phyloP scores from a whole-genome alignment of 2,329 filamentous ascomycete genomes.

The Mycosphaerella sp. region DNA sequence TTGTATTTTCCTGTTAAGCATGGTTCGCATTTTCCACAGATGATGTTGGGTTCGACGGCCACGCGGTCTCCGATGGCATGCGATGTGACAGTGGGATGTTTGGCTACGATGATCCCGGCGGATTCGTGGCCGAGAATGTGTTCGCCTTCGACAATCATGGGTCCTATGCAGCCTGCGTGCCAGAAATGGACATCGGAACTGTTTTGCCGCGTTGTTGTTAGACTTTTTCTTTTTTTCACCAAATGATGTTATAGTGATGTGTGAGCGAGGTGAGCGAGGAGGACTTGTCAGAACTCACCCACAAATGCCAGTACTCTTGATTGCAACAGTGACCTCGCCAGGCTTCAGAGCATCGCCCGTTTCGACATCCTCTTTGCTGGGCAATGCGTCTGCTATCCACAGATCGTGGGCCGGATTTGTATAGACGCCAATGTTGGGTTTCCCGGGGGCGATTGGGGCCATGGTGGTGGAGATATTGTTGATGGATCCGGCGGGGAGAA shows the following conservation, averaged over 20 bases:
- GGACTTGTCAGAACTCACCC: conserved; percentile 51
- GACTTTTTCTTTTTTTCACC: too few species aligned
- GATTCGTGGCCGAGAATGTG: conserved; percentile 96
- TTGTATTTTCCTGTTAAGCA: conserved; percentile 93
- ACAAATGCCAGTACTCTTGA: conserved; percentile 95
- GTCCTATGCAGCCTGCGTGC: conserved; percentile 90
- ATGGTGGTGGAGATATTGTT: conserved; percentile 19
- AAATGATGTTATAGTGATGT: neutral
- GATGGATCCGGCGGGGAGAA: neutral
- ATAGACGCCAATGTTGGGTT: conserved; percentile 92
- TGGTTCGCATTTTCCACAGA: conserved; percentile 84
- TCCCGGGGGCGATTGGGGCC: conserved; percentile 46
- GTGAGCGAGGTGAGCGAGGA: neutral
- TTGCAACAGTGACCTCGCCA: conserved; percentile 79
- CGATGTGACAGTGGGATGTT: conserved; percentile 69
- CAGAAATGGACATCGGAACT: conserved; percentile 96
- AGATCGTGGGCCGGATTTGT: conserved; percentile 90
- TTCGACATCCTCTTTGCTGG: conserved; percentile 67
- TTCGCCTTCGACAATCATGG: conserved; percentile 83
- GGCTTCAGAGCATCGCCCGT: conserved; percentile 62
- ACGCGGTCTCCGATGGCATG: conserved; percentile 85
- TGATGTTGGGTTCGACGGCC: conserved; percentile 88
- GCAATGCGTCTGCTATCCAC: conserved; percentile 75
- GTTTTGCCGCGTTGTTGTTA: neutral
- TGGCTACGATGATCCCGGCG: conserved; percentile 72